phyloP scores from a whole-genome alignment of 306 rosid species.

The Dryas alaskensis region DNA sequence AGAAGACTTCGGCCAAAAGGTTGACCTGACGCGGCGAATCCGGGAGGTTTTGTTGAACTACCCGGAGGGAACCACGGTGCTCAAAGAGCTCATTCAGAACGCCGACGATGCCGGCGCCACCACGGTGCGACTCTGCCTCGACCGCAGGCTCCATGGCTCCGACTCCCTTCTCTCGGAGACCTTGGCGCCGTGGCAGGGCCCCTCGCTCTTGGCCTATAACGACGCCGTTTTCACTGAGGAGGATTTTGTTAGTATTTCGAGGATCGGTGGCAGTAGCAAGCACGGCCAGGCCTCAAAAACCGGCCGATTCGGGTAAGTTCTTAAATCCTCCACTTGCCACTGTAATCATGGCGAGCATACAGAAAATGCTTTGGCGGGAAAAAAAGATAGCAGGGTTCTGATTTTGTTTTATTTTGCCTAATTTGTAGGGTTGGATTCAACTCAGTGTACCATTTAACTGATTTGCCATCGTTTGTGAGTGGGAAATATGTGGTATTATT shows the following conservation, averaged over 20 bases:
- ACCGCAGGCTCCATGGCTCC: conserved; percentile 59
- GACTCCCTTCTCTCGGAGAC: conserved; percentile 56
- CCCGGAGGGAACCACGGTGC: conserved; percentile 95
- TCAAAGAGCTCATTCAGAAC: conserved; percentile 92
- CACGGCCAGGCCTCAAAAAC: conserved; percentile 81
- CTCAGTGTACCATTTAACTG: conserved; percentile 96
- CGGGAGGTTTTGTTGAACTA: conserved; percentile 93
- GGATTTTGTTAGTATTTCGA: conserved; percentile 84
- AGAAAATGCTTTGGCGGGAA: conserved; percentile 9
- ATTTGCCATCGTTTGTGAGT: conserved; percentile 96
- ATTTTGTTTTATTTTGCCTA: conserved; percentile 26
- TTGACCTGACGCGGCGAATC: conserved; percentile 93
- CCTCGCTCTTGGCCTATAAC: conserved; percentile 82
- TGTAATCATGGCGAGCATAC: too few species aligned
- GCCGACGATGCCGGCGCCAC: conserved; percentile 99
- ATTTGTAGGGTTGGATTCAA: conserved; percentile 88
- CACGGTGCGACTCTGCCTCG: conserved; percentile 74
- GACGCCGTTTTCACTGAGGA: conserved; percentile 85
- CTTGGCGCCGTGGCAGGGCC: conserved; percentile 87
- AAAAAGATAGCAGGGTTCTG: neutral
- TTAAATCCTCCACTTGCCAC: neutral
- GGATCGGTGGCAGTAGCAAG: conserved; percentile 91
- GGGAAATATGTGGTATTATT: conserved; percentile 84
- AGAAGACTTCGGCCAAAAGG: conserved; percentile 95
- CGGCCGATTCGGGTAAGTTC: conserved; percentile 85